Evolutionary conservation across 2,329 filamentous ascomycete species (phyloP), one percentile per base, ranked within the genome.

Genomic region (Hirsutella thompsonii): DNA sequence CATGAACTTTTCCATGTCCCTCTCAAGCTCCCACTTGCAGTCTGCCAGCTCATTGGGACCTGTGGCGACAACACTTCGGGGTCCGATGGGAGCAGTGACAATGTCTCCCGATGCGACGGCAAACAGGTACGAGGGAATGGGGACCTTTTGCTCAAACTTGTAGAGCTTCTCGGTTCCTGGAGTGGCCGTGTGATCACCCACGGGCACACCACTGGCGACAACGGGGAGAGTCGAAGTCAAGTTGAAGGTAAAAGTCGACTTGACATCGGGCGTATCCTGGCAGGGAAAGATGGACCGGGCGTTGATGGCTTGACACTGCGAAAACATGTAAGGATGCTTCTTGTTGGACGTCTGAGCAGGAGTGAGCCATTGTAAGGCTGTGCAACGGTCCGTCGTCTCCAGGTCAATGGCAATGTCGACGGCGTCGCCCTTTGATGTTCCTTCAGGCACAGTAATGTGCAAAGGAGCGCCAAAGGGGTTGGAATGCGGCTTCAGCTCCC

Each of bases 301-400:
- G 55, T 96, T 89, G 55, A 95, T 96, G 41, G 90, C 89, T 68
- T 98, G 90, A 61, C 89, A 94, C 67, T 96, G 92, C 36, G 86
- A 93, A 68, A 96, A 96, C 80, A 96, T 90, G 63, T 95, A 96
- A 1, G 90, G 90, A 50, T 93, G 83, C 62, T 88, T 92, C 68
- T 88, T 89, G 73, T 94, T 95, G 44, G 85, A 87, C 1, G 92
- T 96, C 66, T 96, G 92, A 26, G 82, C 83, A 2, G 88, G 87
- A 0, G 84, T 89, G 61, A 98, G 74, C 90, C 92, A 98, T 63
- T 96, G 90, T 46, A 98, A 69, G 9, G 90, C 90, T 10, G 89
- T 94, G 62, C 90, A 95, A 53, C 84, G 75, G 39, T 83, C 74
- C 1, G 92, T 96, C 5, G 92, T 96, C 50, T 83, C 72, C 23